phyloP scores from a whole-genome alignment of 2,329 filamentous ascomycete species.

The Alternaria brassicae region DNA sequence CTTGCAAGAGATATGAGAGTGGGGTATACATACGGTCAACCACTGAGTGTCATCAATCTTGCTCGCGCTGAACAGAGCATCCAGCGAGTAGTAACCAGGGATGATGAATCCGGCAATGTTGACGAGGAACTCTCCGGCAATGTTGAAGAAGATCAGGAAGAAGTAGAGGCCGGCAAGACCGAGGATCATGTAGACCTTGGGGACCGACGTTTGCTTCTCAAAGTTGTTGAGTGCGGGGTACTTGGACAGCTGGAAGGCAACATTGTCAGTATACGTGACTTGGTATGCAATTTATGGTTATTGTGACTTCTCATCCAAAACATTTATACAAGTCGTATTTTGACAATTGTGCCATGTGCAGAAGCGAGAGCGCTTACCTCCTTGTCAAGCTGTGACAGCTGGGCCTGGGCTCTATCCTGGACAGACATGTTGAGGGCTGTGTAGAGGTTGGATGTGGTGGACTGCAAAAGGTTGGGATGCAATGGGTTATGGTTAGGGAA shows the following conservation, averaged over 20 bases:
- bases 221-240: constrained; percentile 84
- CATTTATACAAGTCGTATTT: constrained; percentile 7
- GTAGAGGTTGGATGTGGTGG: constrained; percentile 10
- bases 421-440: constrained; percentile 67
- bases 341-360: constrained; percentile 12
- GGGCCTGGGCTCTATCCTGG: constrained; percentile 78
- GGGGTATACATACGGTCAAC: constrained; percentile 60
- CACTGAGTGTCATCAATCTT: constrained; percentile 85
- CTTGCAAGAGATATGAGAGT: constrained; percentile 1
- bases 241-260: constrained; percentile 73
- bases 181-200: constrained; percentile 84
- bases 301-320: neutral
- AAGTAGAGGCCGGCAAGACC: constrained; percentile 81
- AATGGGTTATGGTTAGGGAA: constrained; percentile 12
- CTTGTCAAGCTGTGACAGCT: constrained; percentile 80
- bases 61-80: constrained; percentile 73
- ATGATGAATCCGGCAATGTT: constrained; percentile 85
- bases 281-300: neutral
- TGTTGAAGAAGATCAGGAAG: constrained; percentile 92
- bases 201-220: constrained; percentile 81
- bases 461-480: constrained; percentile 6
- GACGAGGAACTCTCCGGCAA: constrained; percentile 85
- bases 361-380: constrained; percentile 66
- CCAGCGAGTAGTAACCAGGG: constrained; percentile 83
- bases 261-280: constrained; percentile 28